A percentile compares a stretch with the other conserved stretches of the same genome.
Evolutionary conservation across 495 filamentous ascomycete genomes (phyloP).

Genomic region (Chaetomium fimeti): DNA sequence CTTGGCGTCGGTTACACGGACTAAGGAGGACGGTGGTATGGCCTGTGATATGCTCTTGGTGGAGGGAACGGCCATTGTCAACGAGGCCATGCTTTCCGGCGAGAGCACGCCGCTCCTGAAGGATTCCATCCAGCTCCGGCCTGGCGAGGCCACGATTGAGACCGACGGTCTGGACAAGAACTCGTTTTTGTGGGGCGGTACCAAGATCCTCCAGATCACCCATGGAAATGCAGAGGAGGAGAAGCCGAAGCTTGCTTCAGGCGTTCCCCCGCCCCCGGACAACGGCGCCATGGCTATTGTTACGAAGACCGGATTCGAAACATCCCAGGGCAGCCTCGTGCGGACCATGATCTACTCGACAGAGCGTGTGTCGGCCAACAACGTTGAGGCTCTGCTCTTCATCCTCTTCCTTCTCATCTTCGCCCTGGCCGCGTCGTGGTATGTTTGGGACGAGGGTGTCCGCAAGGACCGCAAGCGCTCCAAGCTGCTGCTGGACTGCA

Average conservation of each 20-base stretch:
- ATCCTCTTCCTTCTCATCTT: conserved; percentile 96
- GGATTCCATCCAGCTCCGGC: conserved; percentile 90
- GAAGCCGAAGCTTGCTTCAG: conserved; percentile 63
- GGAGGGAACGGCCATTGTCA: conserved; percentile 94
- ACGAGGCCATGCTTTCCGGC: conserved; percentile 98
- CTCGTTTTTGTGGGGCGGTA: conserved; percentile 92
- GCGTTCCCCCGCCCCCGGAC: conserved; percentile 74
- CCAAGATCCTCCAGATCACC: conserved; percentile 93
- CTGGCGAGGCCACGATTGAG: conserved; percentile 79
- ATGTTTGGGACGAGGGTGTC: conserved; percentile 97
- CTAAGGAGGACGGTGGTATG: conserved; percentile 95
- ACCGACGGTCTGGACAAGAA: conserved; percentile 94
- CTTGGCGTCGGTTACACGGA: conserved; percentile 87
- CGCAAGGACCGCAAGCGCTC: conserved; percentile 89
- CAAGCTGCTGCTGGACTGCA: conserved; percentile 94
- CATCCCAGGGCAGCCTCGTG: conserved; percentile 93
- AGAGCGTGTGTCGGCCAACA: conserved; percentile 96
- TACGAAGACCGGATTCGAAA: conserved; percentile 97
- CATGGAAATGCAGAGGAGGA: conserved; percentile 77
- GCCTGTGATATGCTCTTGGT: conserved; percentile 96
- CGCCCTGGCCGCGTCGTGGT: conserved; percentile 98
- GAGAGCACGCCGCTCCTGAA: conserved; percentile 97
- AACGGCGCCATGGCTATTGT: conserved; percentile 92
- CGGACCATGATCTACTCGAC: conserved; percentile 99
- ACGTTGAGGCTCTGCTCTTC: conserved; percentile 89